These are phyloP conservation scores for Neurospora sp. DNA, from an alignment of 495 filamentous ascomycete species.

Conservation along the genomic window DNA sequence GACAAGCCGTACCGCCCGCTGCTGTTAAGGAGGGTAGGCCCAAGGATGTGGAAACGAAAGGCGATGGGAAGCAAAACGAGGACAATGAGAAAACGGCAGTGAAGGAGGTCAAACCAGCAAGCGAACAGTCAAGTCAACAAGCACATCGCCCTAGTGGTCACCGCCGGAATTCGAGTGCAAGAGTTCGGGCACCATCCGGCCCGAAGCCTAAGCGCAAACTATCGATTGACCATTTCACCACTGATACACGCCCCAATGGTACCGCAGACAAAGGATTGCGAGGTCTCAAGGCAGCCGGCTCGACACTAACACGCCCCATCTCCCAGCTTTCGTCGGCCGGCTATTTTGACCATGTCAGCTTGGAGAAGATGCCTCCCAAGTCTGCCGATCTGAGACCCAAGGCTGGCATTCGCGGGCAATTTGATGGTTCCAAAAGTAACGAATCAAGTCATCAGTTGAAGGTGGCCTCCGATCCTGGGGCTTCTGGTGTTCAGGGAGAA, in stretches of 20 bases:
- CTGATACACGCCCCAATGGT: slow-evolving; percentile 18
- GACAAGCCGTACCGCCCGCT: background rate
- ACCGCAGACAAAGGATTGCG: slow-evolving; percentile 25
- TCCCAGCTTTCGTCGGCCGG: slow-evolving; percentile 29
- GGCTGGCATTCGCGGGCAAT: slow-evolving; percentile 7
- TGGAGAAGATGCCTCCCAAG: slow-evolving; percentile 28
- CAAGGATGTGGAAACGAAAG: background rate
- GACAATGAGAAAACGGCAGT: background rate
- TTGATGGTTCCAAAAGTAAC: slow-evolving; percentile 8
- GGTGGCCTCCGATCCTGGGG: background rate
- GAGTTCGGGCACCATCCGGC: slow-evolving; percentile 27
- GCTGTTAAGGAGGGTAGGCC: background rate
- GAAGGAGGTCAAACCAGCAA: background rate
- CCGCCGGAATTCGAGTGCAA: slow-evolving; percentile 37
- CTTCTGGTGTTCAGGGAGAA: slow-evolving; percentile 7
- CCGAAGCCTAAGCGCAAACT: slow-evolving; percentile 28
- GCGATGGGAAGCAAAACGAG: slow-evolving; percentile 1
- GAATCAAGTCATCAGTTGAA: background rate
- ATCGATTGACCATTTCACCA: slow-evolving; percentile 28
- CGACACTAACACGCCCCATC: slow-evolving; percentile 26
- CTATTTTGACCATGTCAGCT: slow-evolving; percentile 23
- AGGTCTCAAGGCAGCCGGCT: slow-evolving; percentile 23
- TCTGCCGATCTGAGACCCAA: slow-evolving; percentile 15
- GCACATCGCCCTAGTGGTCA: slow-evolving; percentile 10
- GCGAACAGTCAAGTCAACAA: slow-evolving; percentile 3